phyloP scores from a whole-genome alignment of 495 filamentous ascomycete genomes.

The Trichoderma gamsii region DNA sequence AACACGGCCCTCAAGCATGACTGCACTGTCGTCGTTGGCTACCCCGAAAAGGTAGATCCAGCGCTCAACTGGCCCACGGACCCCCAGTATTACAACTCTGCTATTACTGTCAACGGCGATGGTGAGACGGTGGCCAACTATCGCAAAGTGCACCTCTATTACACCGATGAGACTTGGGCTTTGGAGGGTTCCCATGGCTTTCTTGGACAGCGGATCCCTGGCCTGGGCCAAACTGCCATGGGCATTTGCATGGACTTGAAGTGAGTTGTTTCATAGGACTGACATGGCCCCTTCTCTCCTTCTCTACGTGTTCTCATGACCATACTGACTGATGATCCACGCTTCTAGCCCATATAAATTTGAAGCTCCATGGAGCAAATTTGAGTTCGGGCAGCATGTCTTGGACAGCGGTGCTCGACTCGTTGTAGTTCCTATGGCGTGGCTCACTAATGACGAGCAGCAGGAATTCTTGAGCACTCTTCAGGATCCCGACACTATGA shows the following conservation, averaged over 20 bases:
- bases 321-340: neutral
- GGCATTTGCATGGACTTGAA: constrained; percentile 86
- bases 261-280: constrained; percentile 26
- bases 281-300: neutral
- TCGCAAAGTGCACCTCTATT: constrained; percentile 84
- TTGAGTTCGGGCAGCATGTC: constrained; percentile 76
- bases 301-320: neutral
- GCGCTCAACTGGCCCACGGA: constrained; percentile 35
- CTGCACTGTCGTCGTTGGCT: constrained; percentile 83
- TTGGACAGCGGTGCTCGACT: constrained; percentile 58
- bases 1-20: constrained; percentile 61
- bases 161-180: constrained; percentile 90
- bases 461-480: constrained; percentile 34
- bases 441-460: constrained; percentile 59
- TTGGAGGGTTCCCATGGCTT: constrained; percentile 64
- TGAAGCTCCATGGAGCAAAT: constrained; percentile 66
- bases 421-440: constrained; percentile 83
- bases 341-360: constrained; percentile 60
- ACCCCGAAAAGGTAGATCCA: constrained; percentile 64
- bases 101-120: constrained; percentile 63
- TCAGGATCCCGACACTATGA: constrained; percentile 66
- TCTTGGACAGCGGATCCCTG: constrained; percentile 42
- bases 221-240: constrained; percentile 58
- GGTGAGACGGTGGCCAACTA: constrained; percentile 76
- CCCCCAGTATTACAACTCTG: constrained; percentile 72